phyloP scores from a whole-genome alignment of 495 filamentous ascomycete species.

The Penicillium parvum region DNA sequence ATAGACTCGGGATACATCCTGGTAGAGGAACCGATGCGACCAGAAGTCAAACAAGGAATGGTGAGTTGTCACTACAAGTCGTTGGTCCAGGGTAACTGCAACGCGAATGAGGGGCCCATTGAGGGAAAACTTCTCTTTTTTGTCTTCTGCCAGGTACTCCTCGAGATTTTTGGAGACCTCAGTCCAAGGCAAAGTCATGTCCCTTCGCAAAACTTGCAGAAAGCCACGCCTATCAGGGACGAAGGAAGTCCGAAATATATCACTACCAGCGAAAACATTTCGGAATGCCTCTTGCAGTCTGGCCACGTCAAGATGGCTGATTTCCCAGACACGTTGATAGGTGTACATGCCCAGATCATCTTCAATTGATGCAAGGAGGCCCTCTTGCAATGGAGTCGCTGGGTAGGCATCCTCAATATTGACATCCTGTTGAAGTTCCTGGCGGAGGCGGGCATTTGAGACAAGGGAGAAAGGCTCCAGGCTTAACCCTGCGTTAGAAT shows the following conservation, averaged over 20 bases:
- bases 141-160: conserved; percentile 30
- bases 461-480: not conserved
- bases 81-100: conserved; percentile 43
- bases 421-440: too few species aligned
- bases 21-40: conserved; percentile 48
- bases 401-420: conserved; percentile 37
- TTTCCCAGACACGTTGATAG: conserved; percentile 29
- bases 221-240: conserved; percentile 36
- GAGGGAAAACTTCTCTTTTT: too few species aligned
- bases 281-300: conserved; percentile 33
- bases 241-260: conserved; percentile 58
- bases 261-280: conserved; percentile 24
- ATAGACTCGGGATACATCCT: too few species aligned
- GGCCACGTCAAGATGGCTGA: conserved; percentile 29
- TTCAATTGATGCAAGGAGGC: conserved; percentile 30
- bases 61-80: conserved; percentile 54
- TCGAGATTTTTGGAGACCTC: conserved; percentile 11
- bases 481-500: conserved; percentile 1
- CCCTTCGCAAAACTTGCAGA: conserved; percentile 50
- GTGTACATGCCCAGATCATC: conserved; percentile 39
- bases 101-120: conserved; percentile 52
- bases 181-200: conserved; percentile 30
- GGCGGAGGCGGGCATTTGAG: conserved; percentile 1
- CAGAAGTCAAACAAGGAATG: conserved; percentile 64
- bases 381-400: conserved; percentile 49